Conservation (phyloP, 441 rosid species). For the Croton setiger region DNA sequence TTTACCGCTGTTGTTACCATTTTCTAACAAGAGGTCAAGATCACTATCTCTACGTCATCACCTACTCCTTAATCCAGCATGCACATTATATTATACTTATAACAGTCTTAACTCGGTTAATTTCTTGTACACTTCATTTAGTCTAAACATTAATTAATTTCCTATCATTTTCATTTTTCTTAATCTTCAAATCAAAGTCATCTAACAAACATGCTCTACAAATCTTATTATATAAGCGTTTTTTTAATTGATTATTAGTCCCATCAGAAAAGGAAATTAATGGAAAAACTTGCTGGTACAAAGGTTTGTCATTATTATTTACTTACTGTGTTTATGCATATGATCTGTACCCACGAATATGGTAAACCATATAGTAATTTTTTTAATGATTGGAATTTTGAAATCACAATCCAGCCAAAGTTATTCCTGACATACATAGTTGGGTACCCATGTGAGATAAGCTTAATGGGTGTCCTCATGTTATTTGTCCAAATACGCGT, state of each 20-base stretch:
- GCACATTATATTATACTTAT: background rate
- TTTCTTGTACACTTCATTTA: background rate
- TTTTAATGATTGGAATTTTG: slow-evolving; percentile 15
- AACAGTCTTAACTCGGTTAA: background rate
- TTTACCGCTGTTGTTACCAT: too few relatives aligned
- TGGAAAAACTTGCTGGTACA: background rate
- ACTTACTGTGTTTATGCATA: background rate
- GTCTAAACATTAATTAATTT: background rate
- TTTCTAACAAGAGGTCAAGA: background rate
- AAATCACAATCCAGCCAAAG: slow-evolving; percentile 13
- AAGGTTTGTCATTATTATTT: background rate
- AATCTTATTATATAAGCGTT: background rate
- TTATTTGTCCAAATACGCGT: slow-evolving; percentile 18
- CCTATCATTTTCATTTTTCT: background rate
- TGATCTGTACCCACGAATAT: background rate
- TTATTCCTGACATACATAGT: slow-evolving; percentile 22
- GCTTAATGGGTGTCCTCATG: slow-evolving; percentile 5
- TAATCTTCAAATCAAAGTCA: background rate
- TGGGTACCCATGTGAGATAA: slow-evolving; percentile 31
- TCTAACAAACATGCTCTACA: background rate
- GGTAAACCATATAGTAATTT: too few relatives aligned
- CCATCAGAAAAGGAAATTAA: background rate
- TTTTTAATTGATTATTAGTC: background rate
- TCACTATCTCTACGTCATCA: background rate
- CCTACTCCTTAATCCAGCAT: background rate